These are phyloP conservation scores for Dothiorella sarmentorum DNA, from an alignment of 2,329 filamentous ascomycete genomes.

Conservation along the genomic window DNA sequence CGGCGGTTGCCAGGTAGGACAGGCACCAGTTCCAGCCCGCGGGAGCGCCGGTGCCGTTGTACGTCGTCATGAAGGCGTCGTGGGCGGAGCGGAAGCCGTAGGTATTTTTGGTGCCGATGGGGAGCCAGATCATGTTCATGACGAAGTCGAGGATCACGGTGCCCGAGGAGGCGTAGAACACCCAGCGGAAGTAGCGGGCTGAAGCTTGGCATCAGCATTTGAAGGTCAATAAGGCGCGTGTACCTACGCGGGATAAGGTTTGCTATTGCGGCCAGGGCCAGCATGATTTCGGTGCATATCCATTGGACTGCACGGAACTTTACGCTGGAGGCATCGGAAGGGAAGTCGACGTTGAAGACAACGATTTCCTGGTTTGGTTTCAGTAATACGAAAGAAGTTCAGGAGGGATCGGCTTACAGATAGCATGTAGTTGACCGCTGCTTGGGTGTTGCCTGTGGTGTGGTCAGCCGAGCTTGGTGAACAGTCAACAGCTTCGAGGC, in stretches of 20 bases:
- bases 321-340: constrained; percentile 50
- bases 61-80: constrained; percentile 59
- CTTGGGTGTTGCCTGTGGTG: constrained; percentile 34
- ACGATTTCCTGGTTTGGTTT: constrained; percentile 44
- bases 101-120: constrained; percentile 54
- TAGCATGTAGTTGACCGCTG: constrained; percentile 39
- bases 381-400: background rate
- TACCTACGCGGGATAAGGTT: constrained; percentile 8
- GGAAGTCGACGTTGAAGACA: constrained; percentile 55
- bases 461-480: background rate
- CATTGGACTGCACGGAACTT: constrained; percentile 61
- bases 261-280: constrained; percentile 32
- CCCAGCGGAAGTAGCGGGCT: constrained; percentile 41
- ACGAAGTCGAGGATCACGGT: constrained; percentile 57
- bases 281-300: constrained; percentile 54
- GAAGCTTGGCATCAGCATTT: background rate
- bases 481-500: background rate
- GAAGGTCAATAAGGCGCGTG: too few species aligned
- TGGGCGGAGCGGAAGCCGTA: constrained; percentile 58
- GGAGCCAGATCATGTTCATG: constrained; percentile 60
- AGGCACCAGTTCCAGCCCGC: constrained; percentile 62
- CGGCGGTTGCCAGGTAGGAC: constrained; percentile 59
- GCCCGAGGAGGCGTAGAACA: constrained; percentile 50
- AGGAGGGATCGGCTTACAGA: constrained; percentile 20
- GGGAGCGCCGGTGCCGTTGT: constrained; percentile 50